Conservation (phyloP, 345 rosid genomes). For the Moringa oleifera region DNA sequence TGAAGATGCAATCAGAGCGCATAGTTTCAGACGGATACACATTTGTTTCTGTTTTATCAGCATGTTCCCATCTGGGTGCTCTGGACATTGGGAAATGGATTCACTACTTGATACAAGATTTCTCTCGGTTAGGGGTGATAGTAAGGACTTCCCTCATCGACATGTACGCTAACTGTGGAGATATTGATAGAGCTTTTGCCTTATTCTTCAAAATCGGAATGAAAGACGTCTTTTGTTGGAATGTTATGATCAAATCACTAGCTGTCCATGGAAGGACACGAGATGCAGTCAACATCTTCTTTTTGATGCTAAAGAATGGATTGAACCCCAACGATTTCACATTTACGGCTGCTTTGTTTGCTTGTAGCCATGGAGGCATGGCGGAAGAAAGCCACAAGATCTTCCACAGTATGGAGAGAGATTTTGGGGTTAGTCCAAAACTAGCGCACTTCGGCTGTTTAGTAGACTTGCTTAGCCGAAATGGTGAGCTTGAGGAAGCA, state of each 20-base stretch:
- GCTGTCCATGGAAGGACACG: slow-evolving; percentile 29
- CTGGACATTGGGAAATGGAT: slow-evolving; percentile 17
- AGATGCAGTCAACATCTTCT: slow-evolving; percentile 24
- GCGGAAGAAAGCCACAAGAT: slow-evolving; percentile 25
- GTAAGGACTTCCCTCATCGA: slow-evolving; percentile 28
- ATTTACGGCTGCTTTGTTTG: slow-evolving; percentile 25
- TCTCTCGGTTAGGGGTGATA: slow-evolving; percentile 9
- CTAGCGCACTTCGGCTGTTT: slow-evolving; percentile 25
- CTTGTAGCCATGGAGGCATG: slow-evolving; percentile 34
- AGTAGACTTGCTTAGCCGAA: slow-evolving; percentile 25
- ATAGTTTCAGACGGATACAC: slow-evolving; percentile 20
- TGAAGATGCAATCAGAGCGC: slow-evolving; percentile 22
- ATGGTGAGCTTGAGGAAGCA: slow-evolving; percentile 28
- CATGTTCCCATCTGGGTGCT: slow-evolving; percentile 23
- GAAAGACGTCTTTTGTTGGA: slow-evolving; percentile 32
- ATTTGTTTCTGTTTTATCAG: slow-evolving; percentile 21
- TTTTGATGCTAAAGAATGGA: slow-evolving; percentile 15
- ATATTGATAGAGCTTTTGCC: slow-evolving; percentile 14
- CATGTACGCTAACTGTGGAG: slow-evolving; percentile 26
- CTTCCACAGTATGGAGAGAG: slow-evolving; percentile 19
- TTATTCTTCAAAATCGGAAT: slow-evolving; percentile 21
- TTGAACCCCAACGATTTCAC: slow-evolving; percentile 30
- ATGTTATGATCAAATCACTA: slow-evolving; percentile 28
- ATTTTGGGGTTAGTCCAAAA: slow-evolving; percentile 21
- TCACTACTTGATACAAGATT: slow-evolving; percentile 7